Percentiles rank a stretch among this genome's conserved stretches.
These are phyloP conservation scores for Phytopythium vexans DNA, from an alignment of 352 stramenopile genomes.

Conservation along the genomic window DNA sequence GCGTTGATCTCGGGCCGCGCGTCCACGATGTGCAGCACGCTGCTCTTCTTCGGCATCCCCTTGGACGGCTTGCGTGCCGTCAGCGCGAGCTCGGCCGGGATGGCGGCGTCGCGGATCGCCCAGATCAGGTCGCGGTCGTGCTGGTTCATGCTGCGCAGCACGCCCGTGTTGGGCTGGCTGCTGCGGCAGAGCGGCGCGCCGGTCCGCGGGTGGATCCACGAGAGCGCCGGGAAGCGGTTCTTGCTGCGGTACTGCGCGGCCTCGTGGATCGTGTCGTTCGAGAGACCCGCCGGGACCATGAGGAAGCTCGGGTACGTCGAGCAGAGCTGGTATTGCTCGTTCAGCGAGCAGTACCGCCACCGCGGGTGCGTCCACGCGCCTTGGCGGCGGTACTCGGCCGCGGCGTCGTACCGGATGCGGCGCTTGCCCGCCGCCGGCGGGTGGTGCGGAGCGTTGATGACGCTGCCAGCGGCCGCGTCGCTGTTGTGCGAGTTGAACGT, in stretches of 20 bases:
- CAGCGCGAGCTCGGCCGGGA: constrained; percentile 39
- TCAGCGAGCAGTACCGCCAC: constrained; percentile 59
- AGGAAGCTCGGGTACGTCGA: constrained; percentile 70
- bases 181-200: constrained; percentile 92
- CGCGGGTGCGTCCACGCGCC: constrained; percentile 59
- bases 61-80: no score
- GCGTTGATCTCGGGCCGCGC: constrained; percentile 89
- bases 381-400: constrained; percentile 59
- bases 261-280: constrained; percentile 67
- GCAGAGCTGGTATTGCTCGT: constrained; percentile 72
- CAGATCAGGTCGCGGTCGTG: constrained; percentile 91
- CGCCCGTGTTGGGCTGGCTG: constrained; percentile 94
- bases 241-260: constrained; percentile 75
- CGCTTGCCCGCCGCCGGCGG: constrained; percentile 40
- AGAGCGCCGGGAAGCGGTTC: constrained; percentile 77
- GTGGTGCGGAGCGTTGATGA: constrained; percentile 19
- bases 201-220: constrained; percentile 88
- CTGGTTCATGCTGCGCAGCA: constrained; percentile 90
- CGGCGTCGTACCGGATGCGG: constrained; percentile 71
- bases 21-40: constrained; percentile 86
- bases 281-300: constrained; percentile 57
- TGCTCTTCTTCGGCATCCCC: constrained; percentile 63
- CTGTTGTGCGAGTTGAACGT: constrained; percentile 8
- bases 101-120: constrained; percentile 78
- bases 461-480: constrained; percentile 1